A percentile compares a stretch with the other conserved stretches of the same genome.
phyloP scores from a whole-genome alignment of 192 early-diverging fungal genomes.

The Coemansia sp. region DNA sequence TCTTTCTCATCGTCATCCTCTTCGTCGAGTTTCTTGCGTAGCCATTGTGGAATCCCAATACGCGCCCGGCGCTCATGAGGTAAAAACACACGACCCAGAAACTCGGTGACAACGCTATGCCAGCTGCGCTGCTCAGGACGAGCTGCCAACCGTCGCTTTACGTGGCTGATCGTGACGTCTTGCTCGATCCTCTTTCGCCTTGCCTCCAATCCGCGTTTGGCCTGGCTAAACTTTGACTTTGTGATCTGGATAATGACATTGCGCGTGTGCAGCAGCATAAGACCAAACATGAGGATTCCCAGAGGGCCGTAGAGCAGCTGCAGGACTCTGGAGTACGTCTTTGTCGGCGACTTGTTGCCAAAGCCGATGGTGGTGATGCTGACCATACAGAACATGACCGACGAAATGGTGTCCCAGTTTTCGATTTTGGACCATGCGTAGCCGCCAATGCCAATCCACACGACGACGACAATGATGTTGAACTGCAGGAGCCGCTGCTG shows the following conservation, averaged over 20 bases:
- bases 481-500: conserved; percentile 52
- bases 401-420: conserved; percentile 41
- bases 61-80: conserved; percentile 27
- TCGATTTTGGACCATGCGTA: conserved; percentile 52
- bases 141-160: conserved; percentile 37
- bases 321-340: conserved; percentile 36
- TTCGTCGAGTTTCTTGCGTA: conserved; percentile 18
- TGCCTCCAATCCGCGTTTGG: conserved; percentile 33
- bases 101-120: conserved; percentile 17
- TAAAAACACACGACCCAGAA: conserved; percentile 26
- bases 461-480: conserved; percentile 49
- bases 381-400: conserved; percentile 54
- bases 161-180: conserved; percentile 28
- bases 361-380: conserved; percentile 52
- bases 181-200: conserved; percentile 36
- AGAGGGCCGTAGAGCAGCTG: conserved; percentile 46
- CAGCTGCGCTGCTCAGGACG: conserved; percentile 23
- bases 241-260: conserved; percentile 50
- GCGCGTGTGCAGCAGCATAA: conserved; percentile 51
- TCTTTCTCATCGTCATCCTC: not conserved
- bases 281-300: conserved; percentile 52
- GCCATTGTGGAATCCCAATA: conserved; percentile 44
- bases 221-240: conserved; percentile 22
- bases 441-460: conserved; percentile 55
- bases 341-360: conserved; percentile 43